These are phyloP conservation scores for Phytophthora constricta DNA, from an alignment of 352 stramenopile genomes.

Conservation along the genomic window DNA sequence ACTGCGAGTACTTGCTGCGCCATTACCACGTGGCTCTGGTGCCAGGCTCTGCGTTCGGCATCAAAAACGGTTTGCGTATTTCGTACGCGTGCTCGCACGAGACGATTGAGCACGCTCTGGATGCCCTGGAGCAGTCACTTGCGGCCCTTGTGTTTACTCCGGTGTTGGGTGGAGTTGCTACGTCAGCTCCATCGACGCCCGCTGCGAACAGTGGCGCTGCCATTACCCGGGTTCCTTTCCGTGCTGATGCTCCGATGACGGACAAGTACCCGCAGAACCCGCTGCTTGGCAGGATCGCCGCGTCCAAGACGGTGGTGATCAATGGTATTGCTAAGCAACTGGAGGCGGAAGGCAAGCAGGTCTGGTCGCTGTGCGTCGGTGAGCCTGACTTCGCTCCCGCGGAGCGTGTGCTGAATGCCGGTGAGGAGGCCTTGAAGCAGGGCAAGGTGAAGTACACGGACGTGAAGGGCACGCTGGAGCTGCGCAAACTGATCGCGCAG, in stretches of 20 bases:
- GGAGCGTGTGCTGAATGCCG: slow-evolving; percentile 90
- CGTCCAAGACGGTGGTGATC: slow-evolving; percentile 94
- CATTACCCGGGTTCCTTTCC: neutral
- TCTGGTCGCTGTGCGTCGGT: slow-evolving; percentile 95
- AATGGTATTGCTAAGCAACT: slow-evolving; percentile 96
- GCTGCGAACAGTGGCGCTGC: neutral
- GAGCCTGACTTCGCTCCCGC: slow-evolving; percentile 96
- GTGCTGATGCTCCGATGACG: slow-evolving; percentile 33
- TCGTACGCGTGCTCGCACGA: slow-evolving; percentile 97
- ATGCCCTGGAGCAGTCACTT: slow-evolving; percentile 73
- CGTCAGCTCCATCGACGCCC: neutral
- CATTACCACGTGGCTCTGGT: slow-evolving; percentile 94
- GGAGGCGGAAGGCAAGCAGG: slow-evolving; percentile 91
- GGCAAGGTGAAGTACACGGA: slow-evolving; percentile 96
- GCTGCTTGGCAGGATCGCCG: slow-evolving; percentile 85
- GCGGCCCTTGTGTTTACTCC: slow-evolving; percentile 44
- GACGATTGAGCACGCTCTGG: slow-evolving; percentile 68
- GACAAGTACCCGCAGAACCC: slow-evolving; percentile 78
- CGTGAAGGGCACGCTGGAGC: slow-evolving; percentile 90
- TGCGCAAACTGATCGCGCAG: slow-evolving; percentile 89
- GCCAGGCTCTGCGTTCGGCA: slow-evolving; percentile 95
- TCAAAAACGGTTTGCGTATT: slow-evolving; percentile 93
- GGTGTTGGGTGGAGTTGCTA: neutral
- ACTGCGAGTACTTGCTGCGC: slow-evolving; percentile 94
- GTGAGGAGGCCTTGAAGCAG: slow-evolving; percentile 61